These are phyloP conservation scores for Daldinia vernicosa DNA, from an alignment of 495 filamentous ascomycete genomes.

Conservation along the genomic window DNA sequence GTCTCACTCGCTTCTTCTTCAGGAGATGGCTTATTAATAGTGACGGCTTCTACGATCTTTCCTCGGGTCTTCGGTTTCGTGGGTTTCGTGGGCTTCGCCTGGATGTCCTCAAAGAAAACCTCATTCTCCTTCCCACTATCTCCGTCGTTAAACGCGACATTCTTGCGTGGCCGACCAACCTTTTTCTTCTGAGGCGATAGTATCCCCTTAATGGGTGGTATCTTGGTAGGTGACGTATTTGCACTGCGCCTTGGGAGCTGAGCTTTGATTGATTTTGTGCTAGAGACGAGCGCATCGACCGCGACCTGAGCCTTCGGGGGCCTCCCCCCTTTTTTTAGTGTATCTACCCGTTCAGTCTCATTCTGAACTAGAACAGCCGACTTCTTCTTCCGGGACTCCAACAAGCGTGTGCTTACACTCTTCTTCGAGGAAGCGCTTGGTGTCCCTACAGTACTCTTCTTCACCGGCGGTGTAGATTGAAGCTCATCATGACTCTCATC, in stretches of 20 bases:
- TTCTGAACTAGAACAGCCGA: conserved; percentile 1
- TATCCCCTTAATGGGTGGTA: conserved; percentile 50
- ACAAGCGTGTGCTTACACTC: conserved; percentile 24
- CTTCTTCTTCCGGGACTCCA: conserved; percentile 29
- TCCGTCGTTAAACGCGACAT: conserved; percentile 51
- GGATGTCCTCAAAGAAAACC: conserved; percentile 46
- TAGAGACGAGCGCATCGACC: conserved; percentile 3
- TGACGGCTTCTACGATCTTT: conserved; percentile 9
- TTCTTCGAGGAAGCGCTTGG: conserved; percentile 30
- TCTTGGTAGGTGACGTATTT: conserved; percentile 9
- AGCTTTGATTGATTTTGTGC: conserved; percentile 14
- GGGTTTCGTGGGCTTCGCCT: conserved; percentile 27
- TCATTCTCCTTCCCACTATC: conserved; percentile 35
- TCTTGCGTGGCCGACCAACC: conserved; percentile 47
- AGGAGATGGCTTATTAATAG: conserved; percentile 19
- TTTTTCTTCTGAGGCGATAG: conserved; percentile 50
- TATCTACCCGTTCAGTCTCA: conserved; percentile 24
- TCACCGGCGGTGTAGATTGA: conserved; percentile 26
- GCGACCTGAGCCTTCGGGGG: conserved; percentile 22
- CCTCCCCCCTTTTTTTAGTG: conserved; percentile 40
- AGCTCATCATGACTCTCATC: conserved; percentile 16
- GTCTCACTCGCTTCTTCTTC: conserved; percentile 30
- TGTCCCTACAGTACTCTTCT: conserved; percentile 2
- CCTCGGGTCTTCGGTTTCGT: conserved; percentile 1
- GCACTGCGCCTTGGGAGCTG: conserved; percentile 4